A percentile compares a stretch with the other conserved stretches of the same genome.
phyloP scores from a whole-genome alignment of 768 basidiomycete species.

The Boletales sp. region DNA sequence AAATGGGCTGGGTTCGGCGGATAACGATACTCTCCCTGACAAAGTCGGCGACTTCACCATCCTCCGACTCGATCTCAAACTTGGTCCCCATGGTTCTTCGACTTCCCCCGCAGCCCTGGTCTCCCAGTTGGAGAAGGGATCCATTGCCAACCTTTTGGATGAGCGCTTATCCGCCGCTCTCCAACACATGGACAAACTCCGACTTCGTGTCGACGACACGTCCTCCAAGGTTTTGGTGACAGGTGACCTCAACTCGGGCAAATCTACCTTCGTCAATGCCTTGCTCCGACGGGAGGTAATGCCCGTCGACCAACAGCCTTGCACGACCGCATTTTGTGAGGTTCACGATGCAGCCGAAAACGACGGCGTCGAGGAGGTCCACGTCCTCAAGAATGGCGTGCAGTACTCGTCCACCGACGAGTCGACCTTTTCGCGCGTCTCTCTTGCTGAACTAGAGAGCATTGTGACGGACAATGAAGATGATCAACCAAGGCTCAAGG shows the following conservation, averaged over 20 bases:
- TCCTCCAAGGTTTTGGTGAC: constrained; percentile 97
- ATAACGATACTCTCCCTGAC: constrained; percentile 37
- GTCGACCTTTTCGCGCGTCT: constrained; percentile 68
- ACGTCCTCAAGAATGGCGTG: constrained; percentile 67
- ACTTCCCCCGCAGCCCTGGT: constrained; percentile 71
- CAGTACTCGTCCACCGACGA: constrained; percentile 69
- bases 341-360: constrained; percentile 89
- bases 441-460: constrained; percentile 69
- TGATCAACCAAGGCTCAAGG: constrained; percentile 70
- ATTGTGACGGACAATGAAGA: constrained; percentile 61
- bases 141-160: constrained; percentile 88
- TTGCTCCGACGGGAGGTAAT: constrained; percentile 86
- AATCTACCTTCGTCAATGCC: constrained; percentile 97
- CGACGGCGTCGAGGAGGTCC: constrained; percentile 77
- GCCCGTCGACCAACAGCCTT: constrained; percentile 97
- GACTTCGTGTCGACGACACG: constrained; percentile 82
- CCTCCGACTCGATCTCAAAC: constrained; percentile 88
- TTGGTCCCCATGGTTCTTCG: constrained; percentile 68
- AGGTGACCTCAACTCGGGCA: constrained; percentile 97
- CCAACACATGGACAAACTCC: constrained; percentile 80
- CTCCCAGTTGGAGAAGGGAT: constrained; percentile 86
- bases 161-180: constrained; percentile 74
- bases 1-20: constrained; percentile 22
- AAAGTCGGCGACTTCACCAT: constrained; percentile 72
- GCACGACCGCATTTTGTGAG: constrained; percentile 96